Base-by-base conservation (phyloP, 2,329 filamentous ascomycete species). In the Biscogniauxia mediterranea region DNA sequence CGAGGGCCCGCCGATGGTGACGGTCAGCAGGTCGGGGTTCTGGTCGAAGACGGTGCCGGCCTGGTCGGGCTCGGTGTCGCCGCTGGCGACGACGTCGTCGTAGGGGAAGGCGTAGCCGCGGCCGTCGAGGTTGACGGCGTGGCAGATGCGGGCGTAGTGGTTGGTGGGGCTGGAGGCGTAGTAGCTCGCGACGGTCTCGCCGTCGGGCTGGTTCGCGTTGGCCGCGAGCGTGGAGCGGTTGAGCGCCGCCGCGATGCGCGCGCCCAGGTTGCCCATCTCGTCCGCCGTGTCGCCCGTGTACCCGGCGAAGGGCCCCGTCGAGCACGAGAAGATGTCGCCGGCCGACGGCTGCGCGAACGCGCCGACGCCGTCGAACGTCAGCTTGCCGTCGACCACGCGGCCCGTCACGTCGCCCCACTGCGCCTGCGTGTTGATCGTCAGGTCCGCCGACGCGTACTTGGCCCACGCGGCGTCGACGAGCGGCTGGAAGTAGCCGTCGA, bases 201-300 rank as follows among this genome's bases (percentile, higher is more conserved):
- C 78, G 58, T 83, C 78, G 15, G 84, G 86, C 75, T 84, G 86
- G 65, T 70, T 68, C n/a, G 73, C 57, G 67, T 83, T 77, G 20
- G 75, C 70, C 55, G 90, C 75, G 62, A 95, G 75, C 11, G 89
- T 93, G 38, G 84, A 87, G 21, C 91, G 83, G 75, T 93, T 92
- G 69, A 94, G 85, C 0, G 89, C 90, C 1, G 91, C 91, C 0
- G 89, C 84, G 15, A 95, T 77, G n/a, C 91, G 82, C 0, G 92
- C 89, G 8, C 88, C 87, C 59, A 93, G 83, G 50, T 87, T 87
- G 62, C 85, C 83, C 71, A 82, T 80, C 69, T 80, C 75, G 55
- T 76, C 77, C 2, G 75, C 70, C 58, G 80, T 78, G 46, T 74
- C 75, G 3, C 67, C 68, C 5, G 77, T 68, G 55, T 77, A 77